These are phyloP conservation scores for Amanita jacksonii DNA, from an alignment of 768 basidiomycete species.

Conservation along the genomic window DNA sequence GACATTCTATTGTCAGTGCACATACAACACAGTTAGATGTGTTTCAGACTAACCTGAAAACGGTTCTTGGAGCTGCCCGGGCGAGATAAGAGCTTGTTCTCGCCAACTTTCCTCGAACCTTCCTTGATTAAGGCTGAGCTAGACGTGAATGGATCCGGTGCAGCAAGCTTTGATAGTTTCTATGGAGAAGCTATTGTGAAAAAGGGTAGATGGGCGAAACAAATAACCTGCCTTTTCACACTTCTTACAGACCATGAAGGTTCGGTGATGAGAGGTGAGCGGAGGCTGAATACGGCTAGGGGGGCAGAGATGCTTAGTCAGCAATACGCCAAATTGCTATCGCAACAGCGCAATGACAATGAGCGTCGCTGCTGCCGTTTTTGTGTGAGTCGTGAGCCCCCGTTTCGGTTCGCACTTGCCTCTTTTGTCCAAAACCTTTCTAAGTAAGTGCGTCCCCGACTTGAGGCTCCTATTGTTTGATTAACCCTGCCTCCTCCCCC, in stretches of 20 bases:
- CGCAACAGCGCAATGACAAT: constrained; percentile 28
- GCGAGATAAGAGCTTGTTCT: constrained; percentile 71
- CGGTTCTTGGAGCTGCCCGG: constrained; percentile 68
- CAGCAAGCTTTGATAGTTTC: constrained; percentile 89
- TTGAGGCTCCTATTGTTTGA: constrained; percentile 44
- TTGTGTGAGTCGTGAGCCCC: constrained; percentile 12
- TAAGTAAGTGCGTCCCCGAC: constrained; percentile 32
- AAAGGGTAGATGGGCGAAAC: constrained; percentile 12
- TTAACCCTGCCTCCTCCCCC: constrained; percentile 26
- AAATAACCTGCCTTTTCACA: constrained; percentile 56
- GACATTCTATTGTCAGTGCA: constrained; percentile 14
- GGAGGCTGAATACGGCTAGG: constrained; percentile 9
- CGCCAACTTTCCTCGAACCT: constrained; percentile 71
- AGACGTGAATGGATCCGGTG: constrained; percentile 78
- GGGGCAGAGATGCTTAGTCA: constrained; percentile 7
- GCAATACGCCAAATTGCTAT: constrained; percentile 14
- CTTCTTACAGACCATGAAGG: constrained; percentile 78
- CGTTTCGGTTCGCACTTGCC: constrained; percentile 28
- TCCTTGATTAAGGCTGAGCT: constrained; percentile 69
- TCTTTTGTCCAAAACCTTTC: constrained; percentile 22
- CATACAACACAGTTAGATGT: constrained; percentile 14
- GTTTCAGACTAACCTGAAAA: constrained; percentile 48
- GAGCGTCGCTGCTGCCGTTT: constrained; percentile 26
- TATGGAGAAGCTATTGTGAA: constrained; percentile 25
- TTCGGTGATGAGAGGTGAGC: constrained; percentile 18